Base-by-base conservation (phyloP, 352 stramenopile species). In the Pythium vanterpoolii region DNA sequence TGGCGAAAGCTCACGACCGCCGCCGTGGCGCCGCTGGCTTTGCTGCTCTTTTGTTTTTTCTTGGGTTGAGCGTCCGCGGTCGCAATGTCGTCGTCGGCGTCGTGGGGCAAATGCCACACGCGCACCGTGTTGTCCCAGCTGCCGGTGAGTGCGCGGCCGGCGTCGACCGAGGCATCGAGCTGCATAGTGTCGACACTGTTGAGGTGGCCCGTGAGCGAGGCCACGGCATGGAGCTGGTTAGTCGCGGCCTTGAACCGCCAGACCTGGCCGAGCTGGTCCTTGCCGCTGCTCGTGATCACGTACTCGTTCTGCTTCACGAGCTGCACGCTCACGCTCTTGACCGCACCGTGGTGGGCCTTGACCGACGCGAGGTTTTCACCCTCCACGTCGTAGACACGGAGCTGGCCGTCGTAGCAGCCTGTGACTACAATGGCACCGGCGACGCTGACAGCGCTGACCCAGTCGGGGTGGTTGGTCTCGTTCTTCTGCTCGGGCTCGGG, bases 51-150 rank as follows among this genome's bases (percentile, higher is more conserved):
- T 60, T 90, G 77, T 64, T 89, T 94, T 67, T 88, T 89, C n/a
- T 71, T 68, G 19, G 76, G 76, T 31, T 74, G 68, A 31, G 72
- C 60, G 38, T 76, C 66, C 42, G 53, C 34, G 33, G 51, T 56
- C 56, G 69, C 55, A 0, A 51, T 52, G 21, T 53, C 64, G 9
- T 44, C 55, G 16, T 47, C 13, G 54, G 63, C 13, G 46, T 67
- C 58, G 27, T 64, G 46, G 27, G 53, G 65, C 9, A 73, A 27
- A 7, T 64, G 46, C 86, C 86, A 95, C 58, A 95, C 71, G 8
- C 86, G 81, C 53, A 95, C 83, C 9, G 83, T 93, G 66, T 93
- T 92, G 65, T 95, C 86, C 86, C 86, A 95, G 43, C 79, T 89
- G 38, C 79, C 86, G 3, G 81, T 90, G 33, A 87, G 44, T 21